Evolutionary conservation across 2,329 filamentous ascomycete genomes (phyloP), one percentile per base, ranked within the genome.

Genomic region (Hymenoscyphus linearis): DNA sequence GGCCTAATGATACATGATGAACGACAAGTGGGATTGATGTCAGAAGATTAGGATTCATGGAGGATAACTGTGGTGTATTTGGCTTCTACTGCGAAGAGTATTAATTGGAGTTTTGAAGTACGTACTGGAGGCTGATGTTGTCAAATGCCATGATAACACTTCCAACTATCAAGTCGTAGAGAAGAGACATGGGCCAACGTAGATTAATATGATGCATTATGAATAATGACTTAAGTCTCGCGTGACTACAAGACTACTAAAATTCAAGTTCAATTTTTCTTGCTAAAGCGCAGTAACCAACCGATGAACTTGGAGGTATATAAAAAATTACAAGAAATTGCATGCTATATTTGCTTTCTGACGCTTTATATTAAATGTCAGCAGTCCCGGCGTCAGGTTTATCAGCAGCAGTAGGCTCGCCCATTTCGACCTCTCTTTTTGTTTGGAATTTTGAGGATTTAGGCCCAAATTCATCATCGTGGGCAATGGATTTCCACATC

Each of bases 401-500:
- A 12, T 25, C 44, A 22, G 12, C 44, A 22, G 12, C 44, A 18
- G 22, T 7, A 22, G 40, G 40, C 22, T 22, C 18, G 4, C 13
- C 44, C 3, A 10, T 50, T 14, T 50, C 22, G 9, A 22, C 65
- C 59, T 65, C 62, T 18, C 60, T 61, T 54, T 67, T 62, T 4
- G 52, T 61, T 61, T 61, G 52, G 52, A 63, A 64, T 16, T 59
- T 59, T 2, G 66, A 60, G 9, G 71, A 68, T 14, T 66, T 68
- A 1, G 71, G 71, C 13, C 71, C 73, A 50, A 67, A 65, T 34
- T 59, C 18, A 12, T 74, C 73, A 47, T 76, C 69, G 35, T 76
- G 73, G 0, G 67, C 63, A 18, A 75, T 68, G 0, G 72, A 76
- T 58, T 66, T 69, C 61, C 71, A 74, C 56, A 76, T 70, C 25